These are phyloP conservation scores for Talaromyces adpressus DNA, from an alignment of 495 filamentous ascomycete genomes.

Conservation along the genomic window DNA sequence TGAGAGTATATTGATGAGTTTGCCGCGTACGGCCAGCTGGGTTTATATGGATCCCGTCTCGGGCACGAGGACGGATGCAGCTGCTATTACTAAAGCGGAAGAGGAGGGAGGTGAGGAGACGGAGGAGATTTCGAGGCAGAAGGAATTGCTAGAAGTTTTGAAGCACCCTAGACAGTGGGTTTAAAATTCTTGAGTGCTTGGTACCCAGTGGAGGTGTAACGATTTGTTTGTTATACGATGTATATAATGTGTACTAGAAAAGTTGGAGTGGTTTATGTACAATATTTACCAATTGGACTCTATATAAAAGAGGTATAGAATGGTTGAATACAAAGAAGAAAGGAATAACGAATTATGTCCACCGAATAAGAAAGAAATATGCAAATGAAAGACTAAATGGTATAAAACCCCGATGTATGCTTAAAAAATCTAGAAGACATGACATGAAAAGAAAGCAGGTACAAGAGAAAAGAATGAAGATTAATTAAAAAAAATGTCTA, in stretches of 20 bases:
- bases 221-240: neutral
- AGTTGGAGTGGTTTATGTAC: neutral
- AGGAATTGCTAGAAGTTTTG: constrained; percentile 76
- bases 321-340: neutral
- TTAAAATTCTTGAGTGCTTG: constrained; percentile 24
- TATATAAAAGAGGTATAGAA: neutral
- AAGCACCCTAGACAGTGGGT: constrained; percentile 88
- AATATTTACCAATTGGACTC: neutral
- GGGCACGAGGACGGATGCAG: constrained; percentile 32
- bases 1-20: constrained; percentile 95
- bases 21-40: constrained; percentile 91
- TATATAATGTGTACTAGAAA: neutral
- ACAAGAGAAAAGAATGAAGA: neutral
- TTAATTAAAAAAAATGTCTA: neutral
- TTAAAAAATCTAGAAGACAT: neutral
- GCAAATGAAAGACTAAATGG: neutral
- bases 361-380: neutral
- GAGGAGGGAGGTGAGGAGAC: constrained; percentile 40
- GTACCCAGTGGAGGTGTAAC: neutral
- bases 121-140: constrained; percentile 35
- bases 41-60: constrained; percentile 78
- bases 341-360: neutral
- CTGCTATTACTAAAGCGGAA: constrained; percentile 20
- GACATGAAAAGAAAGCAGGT: neutral
- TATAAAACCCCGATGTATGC: neutral